Evolutionary conservation across 768 basidiomycete genomes (phyloP), one percentile per base, ranked within the genome.

Genomic region (Lepiota subincarnata): DNA sequence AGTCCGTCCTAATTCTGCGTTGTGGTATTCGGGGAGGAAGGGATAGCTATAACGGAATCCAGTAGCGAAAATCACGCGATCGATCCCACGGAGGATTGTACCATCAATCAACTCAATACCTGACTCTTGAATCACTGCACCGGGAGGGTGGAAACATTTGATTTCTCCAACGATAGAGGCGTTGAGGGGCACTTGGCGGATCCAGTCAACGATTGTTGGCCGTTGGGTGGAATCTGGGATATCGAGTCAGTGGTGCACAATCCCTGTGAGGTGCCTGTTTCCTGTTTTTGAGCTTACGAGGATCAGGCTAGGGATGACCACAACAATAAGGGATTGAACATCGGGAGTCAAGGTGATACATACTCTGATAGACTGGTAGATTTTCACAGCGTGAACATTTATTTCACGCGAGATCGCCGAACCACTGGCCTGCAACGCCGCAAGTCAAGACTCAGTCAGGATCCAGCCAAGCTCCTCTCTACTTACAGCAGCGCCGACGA

Each of bases 1-100:
- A 19, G 65, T 61, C 10, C 57, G 34, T 0, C 64, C 61, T 14
- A 68, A 60, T 19, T 58, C 57, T 0, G 64, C 48, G 42, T 67
- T 65, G 60, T 73, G 71, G 56, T 70, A 73, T 34, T 75, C 66
- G 0, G 71, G 68, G 1, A 78, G 60, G 69, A 76, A 77, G 5
- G 75, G 74, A 59, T 70, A 75, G 0, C 70, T 67, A 55, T 76
- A 74, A n/a, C 71, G 67, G 60, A 68, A 76, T n/a, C 75, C 75
- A 0, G 74, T 73, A 0, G 67, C 68, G 56, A 74, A 70, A 41
- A 75, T 66, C 48, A 75, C 57, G 8, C 60, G 61, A 55, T 70
- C 69, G 24, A 76, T 58, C 8, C 70, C 70, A 28, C 60, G 62
- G 47, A 77, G 59, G 28, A 67, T 67, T 0, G 68, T 71, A 8